Evolutionary conservation across 495 filamentous ascomycete species (phyloP), one percentile per base, ranked within the genome.

Genomic region (Penicillium goetzii): DNA sequence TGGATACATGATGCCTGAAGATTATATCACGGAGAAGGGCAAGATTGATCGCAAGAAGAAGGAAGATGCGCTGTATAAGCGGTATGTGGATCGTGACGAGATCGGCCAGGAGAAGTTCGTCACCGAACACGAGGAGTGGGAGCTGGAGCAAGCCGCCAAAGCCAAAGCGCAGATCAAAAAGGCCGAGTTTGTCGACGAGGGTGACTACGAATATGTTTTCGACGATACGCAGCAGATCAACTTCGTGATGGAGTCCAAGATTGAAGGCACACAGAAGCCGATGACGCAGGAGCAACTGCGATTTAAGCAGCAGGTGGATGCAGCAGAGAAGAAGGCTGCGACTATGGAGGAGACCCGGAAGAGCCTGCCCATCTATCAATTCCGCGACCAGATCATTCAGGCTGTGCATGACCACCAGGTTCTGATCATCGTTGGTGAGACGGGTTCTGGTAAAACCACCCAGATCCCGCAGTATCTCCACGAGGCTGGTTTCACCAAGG

Each of bases 121-220:
- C 54, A 97, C 95, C 0, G 95, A 99, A 73, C 92, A 96, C 65
- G 92, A 98, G 60, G 92, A 97, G 73, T 98, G 93, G 93, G 95
- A 99, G 75, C 75, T 87, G 50, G 93, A 97, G 74, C 95, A 98
- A 74, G 88, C 89, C 7, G 85, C 89, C 65, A 96, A 96, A 74
- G 95, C 92, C 2, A 92, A 93, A 68, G 88, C 92, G 6, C 94
- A 97, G 72, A 91, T 97, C 62, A 81, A 87, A 57, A 83, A 86
- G 58, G 78, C 81, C 10, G 91, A 94, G 71, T 84, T 90, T 23
- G 85, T 88, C n/a, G 88, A 94, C 54, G 88, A 91, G 66, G 92
- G 90, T 8, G 88, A 97, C 53, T 98, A 98, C 74, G 95, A 97
- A 60, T 97, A 94, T 65, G 88, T 99, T 14, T 90, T 98, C 64